Evolutionary conservation across 805 yeast species (phyloP).

Genomic region (Lipomyces lipofer): DNA sequence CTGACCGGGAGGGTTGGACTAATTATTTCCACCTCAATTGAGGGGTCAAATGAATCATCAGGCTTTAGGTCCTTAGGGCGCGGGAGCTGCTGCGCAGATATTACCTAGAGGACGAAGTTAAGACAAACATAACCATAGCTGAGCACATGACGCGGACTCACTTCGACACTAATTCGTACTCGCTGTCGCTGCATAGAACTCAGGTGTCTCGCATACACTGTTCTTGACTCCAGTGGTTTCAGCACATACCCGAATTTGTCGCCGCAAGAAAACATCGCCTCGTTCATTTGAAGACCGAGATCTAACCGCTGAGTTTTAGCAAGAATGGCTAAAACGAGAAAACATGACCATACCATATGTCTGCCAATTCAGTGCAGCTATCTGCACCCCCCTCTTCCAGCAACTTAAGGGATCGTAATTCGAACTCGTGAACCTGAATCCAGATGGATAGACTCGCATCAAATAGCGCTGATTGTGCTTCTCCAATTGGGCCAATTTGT

Average conservation of each 20-base stretch:
- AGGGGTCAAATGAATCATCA: constrained; percentile 57
- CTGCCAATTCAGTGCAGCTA: no score
- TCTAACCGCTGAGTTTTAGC: constrained; percentile 36
- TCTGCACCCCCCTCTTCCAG: no score
- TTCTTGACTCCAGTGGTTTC: constrained; percentile 58
- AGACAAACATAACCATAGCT: no score
- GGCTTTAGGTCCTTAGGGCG: constrained; percentile 55
- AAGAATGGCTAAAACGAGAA: not conserved
- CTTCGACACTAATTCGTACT: constrained; percentile 6
- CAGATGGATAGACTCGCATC: constrained; percentile 87
- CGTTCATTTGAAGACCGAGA: constrained; percentile 82
- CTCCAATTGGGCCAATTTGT: constrained; percentile 54
- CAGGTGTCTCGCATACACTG: constrained; percentile 1
- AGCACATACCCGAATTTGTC: constrained; percentile 71
- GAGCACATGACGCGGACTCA: constrained; percentile 23
- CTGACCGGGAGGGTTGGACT: constrained; percentile 6
- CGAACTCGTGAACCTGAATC: constrained; percentile 69
- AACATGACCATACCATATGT: constrained; percentile 15
- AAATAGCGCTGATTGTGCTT: constrained; percentile 76
- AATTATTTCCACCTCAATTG: constrained; percentile 56
- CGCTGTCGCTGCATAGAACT: not conserved
- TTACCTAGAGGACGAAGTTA: constrained; percentile 42
- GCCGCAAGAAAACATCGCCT: constrained; percentile 69
- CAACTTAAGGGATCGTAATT: no score
- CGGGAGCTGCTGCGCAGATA: constrained; percentile 87